Evolutionary conservation across 371 early-diverging fungal genomes (phyloP).

Genomic region (Mucor racemosus): DNA sequence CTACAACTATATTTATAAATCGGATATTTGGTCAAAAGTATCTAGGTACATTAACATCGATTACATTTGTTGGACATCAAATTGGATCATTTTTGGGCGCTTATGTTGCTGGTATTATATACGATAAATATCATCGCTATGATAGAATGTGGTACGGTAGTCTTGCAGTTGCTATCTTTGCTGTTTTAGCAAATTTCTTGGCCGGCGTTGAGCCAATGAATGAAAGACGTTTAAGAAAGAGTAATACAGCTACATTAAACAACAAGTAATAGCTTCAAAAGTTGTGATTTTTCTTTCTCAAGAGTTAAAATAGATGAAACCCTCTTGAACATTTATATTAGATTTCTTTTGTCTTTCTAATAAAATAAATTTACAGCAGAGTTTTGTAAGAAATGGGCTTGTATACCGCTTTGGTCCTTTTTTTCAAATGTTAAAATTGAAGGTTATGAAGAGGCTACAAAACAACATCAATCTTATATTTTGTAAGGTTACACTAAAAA

Average conservation of each 20-base stretch:
- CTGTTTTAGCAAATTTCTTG: slow-evolving; percentile 28
- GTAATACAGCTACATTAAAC: neutral
- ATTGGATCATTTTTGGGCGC: slow-evolving; percentile 26
- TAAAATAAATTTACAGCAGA: slow-evolving; percentile 7
- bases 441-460: slow-evolving; percentile 1
- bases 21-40: slow-evolving; percentile 45
- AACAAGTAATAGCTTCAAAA: neutral
- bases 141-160: slow-evolving; percentile 39
- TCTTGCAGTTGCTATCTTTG: slow-evolving; percentile 35
- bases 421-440: slow-evolving; percentile 12
- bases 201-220: slow-evolving; percentile 19
- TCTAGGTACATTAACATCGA: slow-evolving; percentile 14
- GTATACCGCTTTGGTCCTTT: slow-evolving; percentile 15
- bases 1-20: slow-evolving; percentile 43
- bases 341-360: neutral
- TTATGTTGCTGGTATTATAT: slow-evolving; percentile 45
- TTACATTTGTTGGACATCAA: too few relatives aligned
- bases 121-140: slow-evolving; percentile 35
- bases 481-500: slow-evolving; percentile 13
- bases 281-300: neutral
- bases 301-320: neutral
- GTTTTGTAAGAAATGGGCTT: slow-evolving; percentile 17
- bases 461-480: slow-evolving; percentile 13
- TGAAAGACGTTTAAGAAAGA: slow-evolving; percentile 5
- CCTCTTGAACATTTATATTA: neutral